phyloP scores from a whole-genome alignment of 1,139 yeast species.

The Geotrichum restrictum region DNA sequence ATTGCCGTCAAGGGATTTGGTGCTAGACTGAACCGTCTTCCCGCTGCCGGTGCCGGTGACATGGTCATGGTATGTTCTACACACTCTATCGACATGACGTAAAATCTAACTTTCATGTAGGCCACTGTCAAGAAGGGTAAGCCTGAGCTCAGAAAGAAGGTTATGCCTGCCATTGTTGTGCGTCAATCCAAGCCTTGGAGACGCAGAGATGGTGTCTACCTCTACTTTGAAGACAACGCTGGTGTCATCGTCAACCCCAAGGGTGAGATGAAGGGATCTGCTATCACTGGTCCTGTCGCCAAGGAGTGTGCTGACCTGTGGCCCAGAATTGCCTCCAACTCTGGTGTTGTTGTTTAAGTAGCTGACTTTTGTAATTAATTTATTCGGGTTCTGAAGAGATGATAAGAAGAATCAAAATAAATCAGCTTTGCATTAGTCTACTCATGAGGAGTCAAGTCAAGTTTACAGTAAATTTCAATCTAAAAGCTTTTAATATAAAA shows the following conservation, averaged over 20 bases:
- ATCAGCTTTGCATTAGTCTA: conserved; percentile 3
- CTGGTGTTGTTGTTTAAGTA: conserved; percentile 97
- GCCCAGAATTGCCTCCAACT: conserved; percentile 99
- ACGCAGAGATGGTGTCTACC: conserved; percentile 99
- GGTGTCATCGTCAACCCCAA: conserved; percentile 99
- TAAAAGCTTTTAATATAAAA: neutral
- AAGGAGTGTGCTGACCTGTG: conserved; percentile 99
- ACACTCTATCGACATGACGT: neutral
- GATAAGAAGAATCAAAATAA: conserved; percentile 4
- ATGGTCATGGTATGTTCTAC: conserved; percentile 70
- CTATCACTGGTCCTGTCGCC: conserved; percentile 99
- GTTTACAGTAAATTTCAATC: too few species aligned
- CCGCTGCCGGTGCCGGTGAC: conserved; percentile 99
- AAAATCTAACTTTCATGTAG: conserved; percentile 16
- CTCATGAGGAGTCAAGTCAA: neutral
- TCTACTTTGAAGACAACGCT: conserved; percentile 99
- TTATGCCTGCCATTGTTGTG: conserved; percentile 99
- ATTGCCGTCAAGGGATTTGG: conserved; percentile 98
- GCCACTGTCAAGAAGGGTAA: conserved; percentile 99
- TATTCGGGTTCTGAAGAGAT: conserved; percentile 11
- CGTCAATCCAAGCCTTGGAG: conserved; percentile 99
- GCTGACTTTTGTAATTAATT: conserved; percentile 16
- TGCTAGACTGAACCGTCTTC: conserved; percentile 99
- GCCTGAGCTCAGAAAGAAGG: conserved; percentile 99
- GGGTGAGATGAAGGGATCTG: conserved; percentile 99